Evolutionary conservation across 352 stramenopile species (phyloP), one percentile per base, ranked within the genome.

Genomic region (Phytophthora pinifolia): DNA sequence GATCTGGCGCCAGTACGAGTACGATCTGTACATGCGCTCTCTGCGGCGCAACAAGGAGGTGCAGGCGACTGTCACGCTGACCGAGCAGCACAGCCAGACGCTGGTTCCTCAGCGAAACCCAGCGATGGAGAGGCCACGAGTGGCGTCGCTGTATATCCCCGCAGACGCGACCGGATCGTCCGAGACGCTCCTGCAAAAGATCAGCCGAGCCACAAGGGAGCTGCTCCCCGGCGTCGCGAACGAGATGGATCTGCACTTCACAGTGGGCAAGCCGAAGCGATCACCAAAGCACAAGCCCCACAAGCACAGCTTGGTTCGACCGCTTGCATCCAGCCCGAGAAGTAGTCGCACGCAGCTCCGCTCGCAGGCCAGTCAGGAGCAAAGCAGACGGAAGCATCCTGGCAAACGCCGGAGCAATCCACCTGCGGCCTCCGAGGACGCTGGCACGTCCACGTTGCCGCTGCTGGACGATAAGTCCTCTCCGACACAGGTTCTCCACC

Each of bases 81-180:
- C 52, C 0, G 62, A 84, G 3, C 34, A 75, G 9, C 30, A 48
- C 4, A 71, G 68, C 0, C 83, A 92, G 52, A 92, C 83, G 3
- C 67, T 90, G 2, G 70, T 86, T 13, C 79, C 78, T 5, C 74
- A 86, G 37, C 61, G 83, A 2, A 90, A 88, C 17, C 76, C 83
- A 2, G 76, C 80, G 10, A 68, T 79, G n/a, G 83, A 92, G 34
- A 68, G 80, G 2, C 63, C 71, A 14, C 61, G 78, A 13, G 38
- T 91, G 18, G 15, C 76, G 27, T 66, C 67, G 6, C 65, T 75
- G 44, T 70, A 76, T 25, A 69, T 90, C 18, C 80, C 77, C 0
- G 25, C 65, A 29, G 66, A 81, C n/a, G 59, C 60, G 0, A 43
- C 64, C 0, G 57, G 47, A 1, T 54, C 51, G 3, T 67, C 65